Evolutionary conservation across 257 asterid genomes (phyloP).

Genomic region (Leptodermis oblonga): DNA sequence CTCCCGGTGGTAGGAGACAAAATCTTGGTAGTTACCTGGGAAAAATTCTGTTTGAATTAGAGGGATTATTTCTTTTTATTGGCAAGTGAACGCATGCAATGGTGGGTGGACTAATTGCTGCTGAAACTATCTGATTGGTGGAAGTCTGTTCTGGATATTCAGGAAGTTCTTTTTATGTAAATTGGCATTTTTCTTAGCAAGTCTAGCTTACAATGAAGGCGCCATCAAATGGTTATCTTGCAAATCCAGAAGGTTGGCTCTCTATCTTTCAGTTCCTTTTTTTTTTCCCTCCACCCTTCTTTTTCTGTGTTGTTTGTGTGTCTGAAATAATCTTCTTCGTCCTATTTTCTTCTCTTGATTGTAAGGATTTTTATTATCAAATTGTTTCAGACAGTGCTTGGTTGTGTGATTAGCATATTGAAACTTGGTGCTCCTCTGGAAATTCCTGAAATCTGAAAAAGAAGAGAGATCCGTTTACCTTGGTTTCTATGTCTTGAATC

Average conservation of each 20-base stretch:
- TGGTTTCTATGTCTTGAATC: not conserved
- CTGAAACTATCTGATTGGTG: constrained; percentile 8
- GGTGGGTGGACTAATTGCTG: not conserved
- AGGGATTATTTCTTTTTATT: not conserved
- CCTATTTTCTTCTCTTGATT: not conserved
- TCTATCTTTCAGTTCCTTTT: constrained; percentile 6
- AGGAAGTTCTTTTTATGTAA: constrained; percentile 14
- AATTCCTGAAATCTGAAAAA: not conserved
- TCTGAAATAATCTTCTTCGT: not conserved
- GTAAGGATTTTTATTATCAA: not conserved
- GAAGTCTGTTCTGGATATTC: constrained; percentile 19
- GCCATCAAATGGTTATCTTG: constrained; percentile 60
- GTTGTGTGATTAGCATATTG: not conserved
- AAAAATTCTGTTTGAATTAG: not conserved
- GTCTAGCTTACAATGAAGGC: constrained; percentile 57
- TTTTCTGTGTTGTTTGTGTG: not conserved
- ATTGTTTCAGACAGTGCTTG: not conserved
- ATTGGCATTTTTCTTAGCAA: constrained; percentile 21
- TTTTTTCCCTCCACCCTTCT: not conserved
- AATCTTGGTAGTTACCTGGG: not conserved
- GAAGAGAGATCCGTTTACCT: constrained; percentile 6
- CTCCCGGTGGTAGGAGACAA: constrained; percentile 2
- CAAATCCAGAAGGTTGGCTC: constrained; percentile 79
- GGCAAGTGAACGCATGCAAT: not conserved
- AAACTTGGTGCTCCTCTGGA: not conserved